Percentiles rank a stretch among this genome's conserved stretches.
Conservation (phyloP, 2,329 filamentous ascomycete species). For the Metarhizium sp. region DNA sequence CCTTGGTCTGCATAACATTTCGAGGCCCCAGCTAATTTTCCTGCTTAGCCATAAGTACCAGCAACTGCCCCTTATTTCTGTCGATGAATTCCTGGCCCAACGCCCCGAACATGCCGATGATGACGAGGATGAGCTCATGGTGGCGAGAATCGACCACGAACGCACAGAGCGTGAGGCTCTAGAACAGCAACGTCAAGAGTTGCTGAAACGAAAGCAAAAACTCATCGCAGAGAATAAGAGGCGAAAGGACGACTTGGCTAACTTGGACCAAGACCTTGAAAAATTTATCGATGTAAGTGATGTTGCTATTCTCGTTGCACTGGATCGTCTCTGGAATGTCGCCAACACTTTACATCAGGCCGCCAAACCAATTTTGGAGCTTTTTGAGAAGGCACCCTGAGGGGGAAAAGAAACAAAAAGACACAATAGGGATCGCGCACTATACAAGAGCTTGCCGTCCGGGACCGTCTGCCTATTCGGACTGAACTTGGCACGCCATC, state of each 20-base stretch:
- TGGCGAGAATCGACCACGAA: slow-evolving; percentile 86
- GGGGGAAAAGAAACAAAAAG: not conserved
- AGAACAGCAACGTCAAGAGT: slow-evolving; percentile 72
- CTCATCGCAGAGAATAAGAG: slow-evolving; percentile 71
- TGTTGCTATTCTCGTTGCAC: not conserved
- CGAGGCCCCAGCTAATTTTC: not conserved
- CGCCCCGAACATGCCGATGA: slow-evolving; percentile 66
- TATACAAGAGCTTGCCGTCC: not conserved
- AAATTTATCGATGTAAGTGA: slow-evolving; percentile 76
- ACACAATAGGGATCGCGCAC: not conserved
- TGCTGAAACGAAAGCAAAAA: slow-evolving; percentile 57
- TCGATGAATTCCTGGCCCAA: slow-evolving; percentile 68
- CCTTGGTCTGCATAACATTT: not conserved
- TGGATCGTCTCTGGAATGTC: not conserved
- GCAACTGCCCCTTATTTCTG: slow-evolving; percentile 73
- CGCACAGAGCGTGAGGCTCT: slow-evolving; percentile 72
- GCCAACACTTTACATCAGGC: slow-evolving; percentile 41
- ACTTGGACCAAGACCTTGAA: slow-evolving; percentile 83
- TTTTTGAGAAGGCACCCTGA: slow-evolving; percentile 66
- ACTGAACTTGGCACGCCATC: no score
- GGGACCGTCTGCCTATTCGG: not conserved
- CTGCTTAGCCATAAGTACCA: slow-evolving; percentile 71
- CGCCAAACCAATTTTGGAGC: slow-evolving; percentile 78
- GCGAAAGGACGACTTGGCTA: slow-evolving; percentile 85
- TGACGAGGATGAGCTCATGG: slow-evolving; percentile 75